A percentile compares a stretch with the other conserved stretches of the same genome.
Evolutionary conservation across 139 green algal genomes (phyloP).

Genomic region (Chlamydomonas sp.): DNA sequence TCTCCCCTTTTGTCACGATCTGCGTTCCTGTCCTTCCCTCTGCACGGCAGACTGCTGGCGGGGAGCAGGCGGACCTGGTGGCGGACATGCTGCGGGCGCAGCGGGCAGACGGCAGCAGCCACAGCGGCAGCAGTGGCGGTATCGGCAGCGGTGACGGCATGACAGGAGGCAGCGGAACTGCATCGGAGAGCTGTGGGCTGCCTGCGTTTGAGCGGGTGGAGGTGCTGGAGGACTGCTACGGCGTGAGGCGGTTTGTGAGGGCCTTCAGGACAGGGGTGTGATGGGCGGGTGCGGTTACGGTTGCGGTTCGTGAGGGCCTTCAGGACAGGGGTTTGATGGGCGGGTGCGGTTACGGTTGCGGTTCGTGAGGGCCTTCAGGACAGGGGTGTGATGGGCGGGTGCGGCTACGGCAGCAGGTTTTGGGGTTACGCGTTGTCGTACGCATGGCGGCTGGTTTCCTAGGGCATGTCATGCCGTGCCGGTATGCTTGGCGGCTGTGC

Average conservation of each 20-base stretch:
- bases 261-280: slow-evolving; percentile 33
- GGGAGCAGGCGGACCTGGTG: slow-evolving; percentile 64
- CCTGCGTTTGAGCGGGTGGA: slow-evolving; percentile 54
- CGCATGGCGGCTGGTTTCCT: too few species aligned
- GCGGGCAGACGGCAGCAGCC: background rate
- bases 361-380: background rate
- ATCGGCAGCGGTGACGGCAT: background rate
- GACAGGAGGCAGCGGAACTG: too few species aligned
- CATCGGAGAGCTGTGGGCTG: background rate
- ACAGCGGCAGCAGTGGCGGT: background rate
- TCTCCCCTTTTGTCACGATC: background rate
- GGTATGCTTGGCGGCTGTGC: too few species aligned
- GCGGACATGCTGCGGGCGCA: slow-evolving; percentile 41
- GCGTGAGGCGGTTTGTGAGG: slow-evolving; percentile 76
- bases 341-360: background rate
- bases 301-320: background rate
- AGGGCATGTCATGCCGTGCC: too few species aligned
- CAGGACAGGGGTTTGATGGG: background rate
- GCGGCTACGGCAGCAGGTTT: background rate
- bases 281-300: background rate
- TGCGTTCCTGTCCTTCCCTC: background rate
- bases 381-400: background rate
- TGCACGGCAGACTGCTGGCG: slow-evolving; percentile 67
- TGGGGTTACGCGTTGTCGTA: background rate
- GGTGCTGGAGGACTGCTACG: slow-evolving; percentile 65